Conservation (phyloP, 441 rosid genomes). For the Pelargonium fulgidum region DNA sequence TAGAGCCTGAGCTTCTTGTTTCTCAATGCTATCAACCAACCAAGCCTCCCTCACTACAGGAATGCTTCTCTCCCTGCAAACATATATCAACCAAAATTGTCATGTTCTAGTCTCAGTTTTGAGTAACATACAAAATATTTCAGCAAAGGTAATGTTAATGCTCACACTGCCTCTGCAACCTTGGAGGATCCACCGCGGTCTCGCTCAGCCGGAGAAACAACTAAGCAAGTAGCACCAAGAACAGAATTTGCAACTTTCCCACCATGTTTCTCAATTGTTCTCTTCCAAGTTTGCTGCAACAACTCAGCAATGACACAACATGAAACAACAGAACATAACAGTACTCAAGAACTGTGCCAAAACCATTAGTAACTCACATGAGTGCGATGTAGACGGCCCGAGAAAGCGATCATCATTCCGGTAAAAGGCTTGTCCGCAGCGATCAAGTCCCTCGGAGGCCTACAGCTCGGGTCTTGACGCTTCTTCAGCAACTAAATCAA, state of each 20-base stretch:
- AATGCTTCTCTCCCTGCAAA: slow-evolving; percentile 48
- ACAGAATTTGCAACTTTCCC: slow-evolving; percentile 54
- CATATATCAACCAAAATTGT: too few relatives aligned
- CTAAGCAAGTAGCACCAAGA: slow-evolving; percentile 52
- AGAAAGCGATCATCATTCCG: slow-evolving; percentile 60
- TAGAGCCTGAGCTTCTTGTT: slow-evolving; percentile 57
- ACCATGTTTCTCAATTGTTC: slow-evolving; percentile 49
- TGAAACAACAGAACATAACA: not conserved
- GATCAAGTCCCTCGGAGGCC: slow-evolving; percentile 38
- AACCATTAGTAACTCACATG: slow-evolving; percentile 37
- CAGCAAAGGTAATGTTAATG: not conserved
- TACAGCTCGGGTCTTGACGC: slow-evolving; percentile 39
- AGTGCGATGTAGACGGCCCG: slow-evolving; percentile 61
- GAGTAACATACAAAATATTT: too few relatives aligned
- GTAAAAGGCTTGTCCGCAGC: slow-evolving; percentile 48
- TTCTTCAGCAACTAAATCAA: slow-evolving; percentile 38
- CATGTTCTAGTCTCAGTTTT: not conserved
- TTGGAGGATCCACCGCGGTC: slow-evolving; percentile 63
- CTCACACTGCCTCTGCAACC: slow-evolving; percentile 67
- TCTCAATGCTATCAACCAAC: slow-evolving; percentile 64
- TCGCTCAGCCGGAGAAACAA: slow-evolving; percentile 52
- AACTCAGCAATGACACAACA: not conserved
- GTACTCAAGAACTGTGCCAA: not conserved
- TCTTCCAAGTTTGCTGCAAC: slow-evolving; percentile 59
- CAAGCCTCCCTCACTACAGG: slow-evolving; percentile 61